Evolutionary conservation across 495 filamentous ascomycete species (phyloP), one percentile per base, ranked within the genome.

Genomic region (Trichoderma erinaceum): DNA sequence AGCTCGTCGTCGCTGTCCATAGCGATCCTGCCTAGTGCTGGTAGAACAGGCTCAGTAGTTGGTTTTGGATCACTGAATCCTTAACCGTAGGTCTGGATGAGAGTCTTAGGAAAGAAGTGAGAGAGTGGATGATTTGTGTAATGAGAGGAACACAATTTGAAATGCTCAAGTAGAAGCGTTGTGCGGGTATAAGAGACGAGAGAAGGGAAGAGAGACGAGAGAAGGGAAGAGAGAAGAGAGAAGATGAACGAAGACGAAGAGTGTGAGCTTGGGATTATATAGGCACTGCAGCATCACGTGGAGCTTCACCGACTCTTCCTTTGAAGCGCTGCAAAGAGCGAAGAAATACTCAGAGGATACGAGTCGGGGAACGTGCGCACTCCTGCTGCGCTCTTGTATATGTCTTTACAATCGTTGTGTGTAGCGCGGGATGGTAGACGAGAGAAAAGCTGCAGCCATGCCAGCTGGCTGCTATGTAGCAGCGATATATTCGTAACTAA

Each of bases 281-380:
- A 52, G 48, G 48, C n/a, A 11, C 3, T 52, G 8, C 10, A 18
- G 56, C 10, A 29, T 61, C 56, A 61, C 56, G 23, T 61, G 56
- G 56, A 29, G 56, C 50, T 56, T 56, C n/a, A 56, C 16, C n/a
- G n/a, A 56, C n/a, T 56, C 50, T 56, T 11, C 21, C 50, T 56
- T 5, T 56, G 50, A 56, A 56, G 50, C n/a, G 50, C 50, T 56
- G 43, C 43, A 46, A 11, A 56, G 21, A 56, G 50, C n/a, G n/a
- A 56, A 38, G 35, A 7, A 7, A 38, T 7, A 10, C 35, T 25
- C 11, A n/a, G 4, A 56, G 21, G 50, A 56, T 16, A 46, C 3
- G 18, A 52, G 44, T 46, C 18, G 13, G 44, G n/a, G n/a, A 56
- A 7, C 21, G 50, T 56, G 50, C 50, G 35, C 35, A 38, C 35